Percentiles rank a stretch among this genome's conserved stretches.
phyloP scores from a whole-genome alignment of 495 filamentous ascomycete species.

The Penicillium turbatum region DNA sequence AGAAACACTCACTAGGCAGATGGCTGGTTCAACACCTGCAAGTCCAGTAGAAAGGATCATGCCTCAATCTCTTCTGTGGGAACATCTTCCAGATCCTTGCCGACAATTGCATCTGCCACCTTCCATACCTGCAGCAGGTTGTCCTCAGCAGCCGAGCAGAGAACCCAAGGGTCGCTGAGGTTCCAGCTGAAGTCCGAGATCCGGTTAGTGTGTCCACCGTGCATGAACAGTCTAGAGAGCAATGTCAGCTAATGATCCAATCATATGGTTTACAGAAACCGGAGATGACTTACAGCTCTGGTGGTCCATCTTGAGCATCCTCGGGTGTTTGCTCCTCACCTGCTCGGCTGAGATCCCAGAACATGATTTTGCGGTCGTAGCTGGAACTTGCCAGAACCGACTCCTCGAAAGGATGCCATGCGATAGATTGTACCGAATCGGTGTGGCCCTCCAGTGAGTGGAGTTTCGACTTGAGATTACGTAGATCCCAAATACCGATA shows the following conservation, averaged over 20 bases:
- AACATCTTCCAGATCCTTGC: conserved; percentile 73
- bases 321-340: conserved; percentile 94
- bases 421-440: conserved; percentile 82
- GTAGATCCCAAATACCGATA: conserved; percentile 91
- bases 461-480: conserved; percentile 79
- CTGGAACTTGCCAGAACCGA: conserved; percentile 84
- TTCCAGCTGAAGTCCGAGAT: conserved; percentile 98
- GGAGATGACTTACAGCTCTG: conserved; percentile 70
- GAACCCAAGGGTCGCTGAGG: conserved; percentile 88
- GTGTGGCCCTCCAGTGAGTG: conserved; percentile 81
- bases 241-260: conserved; percentile 20
- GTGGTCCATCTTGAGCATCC: conserved; percentile 93
- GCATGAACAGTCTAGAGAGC: conserved; percentile 81
- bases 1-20: conserved; percentile 2
- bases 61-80: conserved; percentile 73
- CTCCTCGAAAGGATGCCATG: conserved; percentile 89
- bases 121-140: conserved; percentile 97
- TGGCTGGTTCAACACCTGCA: not conserved
- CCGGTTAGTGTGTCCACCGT: conserved; percentile 95
- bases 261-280: not conserved
- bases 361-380: conserved; percentile 88
- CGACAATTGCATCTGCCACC: conserved; percentile 84
- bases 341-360: conserved; percentile 89
- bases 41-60: conserved; percentile 19
- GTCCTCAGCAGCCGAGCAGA: conserved; percentile 92